Percentiles rank a stretch among this genome's conserved stretches.
Conservation (phyloP, 176 grass and related monocot genomes). For the Carex kokanica region DNA sequence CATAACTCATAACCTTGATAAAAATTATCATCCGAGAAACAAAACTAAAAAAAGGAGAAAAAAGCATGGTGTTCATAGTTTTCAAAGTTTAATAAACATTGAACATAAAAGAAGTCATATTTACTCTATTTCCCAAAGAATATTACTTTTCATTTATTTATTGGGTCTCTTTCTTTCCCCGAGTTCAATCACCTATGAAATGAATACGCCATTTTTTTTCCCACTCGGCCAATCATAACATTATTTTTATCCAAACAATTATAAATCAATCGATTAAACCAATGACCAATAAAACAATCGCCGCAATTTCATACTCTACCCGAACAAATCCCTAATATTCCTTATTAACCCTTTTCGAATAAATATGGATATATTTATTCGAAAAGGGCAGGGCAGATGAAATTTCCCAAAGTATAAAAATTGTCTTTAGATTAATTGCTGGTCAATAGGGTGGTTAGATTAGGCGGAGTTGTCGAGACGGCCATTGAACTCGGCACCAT, state of each 20-base stretch:
- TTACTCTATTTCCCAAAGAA: background rate
- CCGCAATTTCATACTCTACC: background rate
- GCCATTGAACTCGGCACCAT: constrained; percentile 41
- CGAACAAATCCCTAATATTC: background rate
- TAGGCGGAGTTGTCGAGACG: constrained; percentile 20
- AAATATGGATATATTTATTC: background rate
- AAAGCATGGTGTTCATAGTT: too few relatives aligned
- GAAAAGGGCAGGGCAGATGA: background rate
- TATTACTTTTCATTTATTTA: background rate
- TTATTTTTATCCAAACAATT: background rate
- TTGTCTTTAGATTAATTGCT: background rate
- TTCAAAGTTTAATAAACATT: background rate
- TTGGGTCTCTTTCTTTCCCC: background rate
- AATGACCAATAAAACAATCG: constrained; percentile 11
- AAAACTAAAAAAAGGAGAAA: too few relatives aligned
- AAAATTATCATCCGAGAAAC: too few relatives aligned
- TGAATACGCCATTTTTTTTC: background rate
- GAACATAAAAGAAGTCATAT: background rate
- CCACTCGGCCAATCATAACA: background rate
- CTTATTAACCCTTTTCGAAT: too few relatives aligned
- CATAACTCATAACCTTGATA: too few relatives aligned
- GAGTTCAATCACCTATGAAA: background rate
- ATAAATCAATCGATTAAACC: background rate
- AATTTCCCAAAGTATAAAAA: background rate
- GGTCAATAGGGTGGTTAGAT: constrained; percentile 11